Base-by-base conservation (phyloP, 2,329 filamentous ascomycete genomes). In the Colletotrichum sp. region DNA sequence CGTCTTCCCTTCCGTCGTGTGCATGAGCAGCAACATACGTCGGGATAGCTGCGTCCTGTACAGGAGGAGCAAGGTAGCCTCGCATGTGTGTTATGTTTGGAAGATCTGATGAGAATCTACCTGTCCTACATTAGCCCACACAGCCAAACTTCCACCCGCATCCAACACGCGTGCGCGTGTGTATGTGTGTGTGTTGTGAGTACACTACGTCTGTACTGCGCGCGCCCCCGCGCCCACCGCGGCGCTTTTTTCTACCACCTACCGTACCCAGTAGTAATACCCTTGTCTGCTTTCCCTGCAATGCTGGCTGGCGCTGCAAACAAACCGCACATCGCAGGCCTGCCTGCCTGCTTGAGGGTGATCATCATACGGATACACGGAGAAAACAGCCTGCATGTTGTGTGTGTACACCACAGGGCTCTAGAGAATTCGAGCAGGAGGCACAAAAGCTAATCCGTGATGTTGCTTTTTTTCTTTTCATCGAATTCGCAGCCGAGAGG, bases 31-130 rank as follows among this genome's bases (percentile, higher is more conserved):
- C 71, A 68, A 59, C 55, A 24, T 59, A 59, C 55, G 55, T 71
- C 65, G 71, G 74, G 71, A 71, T 66, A 76, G 65, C 71, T 77
- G 72, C 75, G 61, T 65, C 59, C 74, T 68, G 72, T 68, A 68
- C 74, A 52, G 43, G 43, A 52, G 59, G 68, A 63, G 36, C 2
- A 55, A 32, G 30, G 52, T 74, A 71, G 66, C 71, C 72, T 71
- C 61, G 71, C 75, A 75, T 77, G 24, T 32, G 60, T 71, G 65
- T 52, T 52, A 21, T 52, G 57, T 61, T 30, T 61, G 68, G 64
- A 76, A 68, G 75, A 77, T 77, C 75, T 77, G 64, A 65, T 66
- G 72, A 72, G 55, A 68, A 72, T 70, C 68, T 34, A 60, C 48
- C 48, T 68, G 72, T 73, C 73, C 69, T 77, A 77, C 68, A 70